Evolutionary conservation across 2,329 filamentous ascomycete genomes (phyloP), one percentile per base, ranked within the genome.

Genomic region (Scedosporium apiospermum): DNA sequence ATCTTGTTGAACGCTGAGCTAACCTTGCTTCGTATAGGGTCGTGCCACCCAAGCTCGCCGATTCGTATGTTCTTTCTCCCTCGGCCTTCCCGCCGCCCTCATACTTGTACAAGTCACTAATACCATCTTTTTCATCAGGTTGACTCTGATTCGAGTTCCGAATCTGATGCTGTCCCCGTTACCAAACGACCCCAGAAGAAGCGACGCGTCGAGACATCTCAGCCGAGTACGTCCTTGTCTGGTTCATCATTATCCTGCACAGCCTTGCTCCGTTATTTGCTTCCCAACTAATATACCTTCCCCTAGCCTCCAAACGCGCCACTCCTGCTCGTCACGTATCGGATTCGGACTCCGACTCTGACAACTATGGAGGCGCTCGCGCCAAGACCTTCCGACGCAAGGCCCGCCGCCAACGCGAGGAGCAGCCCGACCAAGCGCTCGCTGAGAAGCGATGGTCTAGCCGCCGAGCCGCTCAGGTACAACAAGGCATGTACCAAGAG

Each of bases 401-500:
- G 73, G 90, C 91, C 65, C 89, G 88, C 62, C 86, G 88, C 65
- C 85, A 89, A 71, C 80, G 88, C 63, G 83, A 91, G 71, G 82
- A 86, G 26, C 84, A 88, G 68, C 83, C 86, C 12, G 82, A 85
- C 49, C 82, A 89, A 6, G 80, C 86, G 4, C 84, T 88, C 68
- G 84, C 85, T 63, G 93, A 96, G 76, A 90, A 96, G 71, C 89
- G 93, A 66, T 97, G 96, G 84, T 96, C 93, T 6, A 95, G 88
- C 62, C 84, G 93, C 64, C 89, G 91, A 66, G 90, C 91, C 62
- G 89, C 89, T 14, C 91, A 90, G 71, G 82, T 86, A 3, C 81
- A 84, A 64, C 80, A 79, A 64, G 82, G 82, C 44, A 82, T 80
- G 18, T 88, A 88, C 68, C 83, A 88, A 70, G 86, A 89, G 68